A percentile compares a stretch with the other conserved stretches of the same genome.
These are phyloP conservation scores for Komagataella populi DNA, from an alignment of 805 yeast genomes.

Conservation along the genomic window DNA sequence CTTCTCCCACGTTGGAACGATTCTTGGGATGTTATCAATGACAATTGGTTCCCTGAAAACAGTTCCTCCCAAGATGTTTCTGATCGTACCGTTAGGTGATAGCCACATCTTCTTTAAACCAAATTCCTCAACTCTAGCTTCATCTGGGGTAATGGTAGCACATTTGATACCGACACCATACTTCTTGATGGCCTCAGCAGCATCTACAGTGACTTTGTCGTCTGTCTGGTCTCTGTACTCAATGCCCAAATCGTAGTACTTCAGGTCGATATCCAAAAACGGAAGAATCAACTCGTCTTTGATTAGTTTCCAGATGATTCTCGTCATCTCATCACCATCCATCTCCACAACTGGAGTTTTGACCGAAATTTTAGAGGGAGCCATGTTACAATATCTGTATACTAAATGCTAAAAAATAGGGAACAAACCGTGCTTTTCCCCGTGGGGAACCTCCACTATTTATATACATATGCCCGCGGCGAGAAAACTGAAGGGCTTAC, in stretches of 20 bases:
- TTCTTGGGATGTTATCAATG: conserved; percentile 67
- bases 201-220: conserved; percentile 79
- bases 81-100: conserved; percentile 93
- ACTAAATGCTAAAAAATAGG: not conserved
- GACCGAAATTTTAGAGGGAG: conserved; percentile 49
- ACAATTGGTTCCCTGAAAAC: conserved; percentile 96
- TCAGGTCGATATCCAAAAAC: conserved; percentile 73
- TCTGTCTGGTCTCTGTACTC: conserved; percentile 78
- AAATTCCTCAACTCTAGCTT: conserved; percentile 88
- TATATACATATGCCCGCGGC: not conserved
- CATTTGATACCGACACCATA: conserved; percentile 93
- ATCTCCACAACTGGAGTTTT: conserved; percentile 86
- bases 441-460: not conserved
- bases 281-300: conserved; percentile 79
- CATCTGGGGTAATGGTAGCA: conserved; percentile 98
- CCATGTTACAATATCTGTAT: not conserved
- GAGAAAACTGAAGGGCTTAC: not conserved
- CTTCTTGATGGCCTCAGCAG: conserved; percentile 80
- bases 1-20: conserved; percentile 85
- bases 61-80: conserved; percentile 92
- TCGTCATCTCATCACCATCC: conserved; percentile 97
- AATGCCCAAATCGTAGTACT: conserved; percentile 85
- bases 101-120: conserved; percentile 92
- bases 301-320: conserved; percentile 90
- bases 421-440: not conserved